Percentiles rank a stretch among this genome's conserved stretches.
These are phyloP conservation scores for Oenanthe javanica DNA, from an alignment of 140 eudicot genomes.

Conservation along the genomic window DNA sequence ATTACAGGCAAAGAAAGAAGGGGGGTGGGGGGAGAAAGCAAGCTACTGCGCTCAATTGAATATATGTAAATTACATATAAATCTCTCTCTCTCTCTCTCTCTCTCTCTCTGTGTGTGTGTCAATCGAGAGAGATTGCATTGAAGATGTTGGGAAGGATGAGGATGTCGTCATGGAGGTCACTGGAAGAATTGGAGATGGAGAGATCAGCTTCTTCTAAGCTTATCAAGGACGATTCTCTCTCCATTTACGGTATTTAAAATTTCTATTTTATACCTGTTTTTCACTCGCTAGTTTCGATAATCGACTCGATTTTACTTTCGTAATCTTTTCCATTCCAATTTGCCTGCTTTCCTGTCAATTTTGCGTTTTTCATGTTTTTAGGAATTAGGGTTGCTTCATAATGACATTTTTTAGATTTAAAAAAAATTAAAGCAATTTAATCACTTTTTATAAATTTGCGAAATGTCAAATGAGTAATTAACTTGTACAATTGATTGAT, in stretches of 20 bases:
- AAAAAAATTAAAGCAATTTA: neutral
- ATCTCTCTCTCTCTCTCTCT: neutral
- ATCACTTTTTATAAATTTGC: too few species aligned
- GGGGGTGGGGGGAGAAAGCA: neutral
- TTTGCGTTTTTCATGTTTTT: neutral
- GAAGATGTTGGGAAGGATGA: constrained; percentile 63
- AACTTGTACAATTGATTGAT: too few species aligned
- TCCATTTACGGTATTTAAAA: constrained; percentile 89
- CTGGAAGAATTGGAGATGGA: constrained; percentile 55
- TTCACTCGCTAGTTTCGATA: too few species aligned
- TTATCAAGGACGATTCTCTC: constrained; percentile 66
- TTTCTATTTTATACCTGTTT: neutral
- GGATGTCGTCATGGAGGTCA: constrained; percentile 53
- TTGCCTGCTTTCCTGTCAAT: neutral
- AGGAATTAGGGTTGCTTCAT: neutral
- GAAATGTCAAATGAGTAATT: neutral
- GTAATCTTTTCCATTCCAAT: neutral
- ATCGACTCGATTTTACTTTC: neutral
- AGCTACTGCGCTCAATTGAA: neutral
- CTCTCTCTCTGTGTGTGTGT: neutral
- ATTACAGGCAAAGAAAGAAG: neutral
- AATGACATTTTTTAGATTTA: neutral
- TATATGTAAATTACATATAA: neutral
- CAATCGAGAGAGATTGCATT: neutral
- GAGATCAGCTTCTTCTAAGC: constrained; percentile 53